A percentile compares a stretch with the other conserved stretches of the same genome.
Evolutionary conservation across 176 grass and related monocot genomes (phyloP).

Genomic region (Bromus sterilis): DNA sequence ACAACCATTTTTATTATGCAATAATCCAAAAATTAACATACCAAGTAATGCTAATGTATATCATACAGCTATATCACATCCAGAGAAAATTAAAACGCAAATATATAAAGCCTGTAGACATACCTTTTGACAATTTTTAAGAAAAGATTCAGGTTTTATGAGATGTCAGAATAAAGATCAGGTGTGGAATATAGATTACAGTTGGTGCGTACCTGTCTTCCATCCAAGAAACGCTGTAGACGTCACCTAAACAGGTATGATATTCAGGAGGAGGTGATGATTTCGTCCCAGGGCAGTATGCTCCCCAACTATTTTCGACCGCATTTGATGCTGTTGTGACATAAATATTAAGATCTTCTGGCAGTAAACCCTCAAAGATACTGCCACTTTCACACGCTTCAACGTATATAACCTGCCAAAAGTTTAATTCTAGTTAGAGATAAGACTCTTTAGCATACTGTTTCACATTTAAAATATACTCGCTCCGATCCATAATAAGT

Average conservation of each 20-base stretch:
- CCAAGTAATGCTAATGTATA: background rate
- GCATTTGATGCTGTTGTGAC: constrained; percentile 80
- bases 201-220: constrained; percentile 72
- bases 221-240: constrained; percentile 97
- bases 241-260: constrained; percentile 75
- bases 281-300: constrained; percentile 73
- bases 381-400: constrained; percentile 98
- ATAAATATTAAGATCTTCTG: constrained; percentile 70
- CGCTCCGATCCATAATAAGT: no score
- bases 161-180: background rate
- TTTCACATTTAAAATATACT: background rate
- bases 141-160: background rate
- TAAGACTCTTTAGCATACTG: background rate
- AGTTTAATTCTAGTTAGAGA: constrained; percentile 1
- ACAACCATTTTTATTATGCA: no score
- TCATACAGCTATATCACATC: background rate
- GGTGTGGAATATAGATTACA: background rate
- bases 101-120: background rate
- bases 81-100: background rate
- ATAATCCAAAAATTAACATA: background rate
- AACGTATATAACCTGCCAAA: constrained; percentile 75
- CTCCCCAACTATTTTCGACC: constrained; percentile 74
- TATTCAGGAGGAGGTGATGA: constrained; percentile 61
- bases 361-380: constrained; percentile 87
- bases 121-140: background rate